Evolutionary conservation across 2,329 filamentous ascomycete species (phyloP).

Genomic region (Keithomyces neogunnii): DNA sequence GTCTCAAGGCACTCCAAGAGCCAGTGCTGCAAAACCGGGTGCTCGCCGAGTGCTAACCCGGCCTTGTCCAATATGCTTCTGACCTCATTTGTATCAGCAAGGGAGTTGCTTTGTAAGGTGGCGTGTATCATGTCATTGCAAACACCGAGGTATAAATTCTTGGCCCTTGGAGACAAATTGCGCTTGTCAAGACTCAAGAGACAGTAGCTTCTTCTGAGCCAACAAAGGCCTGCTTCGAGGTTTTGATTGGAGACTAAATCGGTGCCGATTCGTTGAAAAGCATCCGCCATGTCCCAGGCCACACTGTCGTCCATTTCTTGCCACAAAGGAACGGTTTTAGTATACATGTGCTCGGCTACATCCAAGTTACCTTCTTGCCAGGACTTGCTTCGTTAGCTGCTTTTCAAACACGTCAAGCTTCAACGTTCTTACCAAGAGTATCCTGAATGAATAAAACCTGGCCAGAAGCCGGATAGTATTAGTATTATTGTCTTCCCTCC

Average conservation of each 20-base stretch:
- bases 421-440: slow-evolving; percentile 48
- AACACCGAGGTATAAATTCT: slow-evolving; percentile 58
- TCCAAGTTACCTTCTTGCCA: slow-evolving; percentile 68
- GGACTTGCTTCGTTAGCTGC: slow-evolving; percentile 39
- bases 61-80: slow-evolving; percentile 50
- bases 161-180: slow-evolving; percentile 46
- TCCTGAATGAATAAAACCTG: slow-evolving; percentile 59
- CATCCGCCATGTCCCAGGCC: slow-evolving; percentile 55
- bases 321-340: slow-evolving; percentile 40
- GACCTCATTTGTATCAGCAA: slow-evolving; percentile 41
- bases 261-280: slow-evolving; percentile 65
- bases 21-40: slow-evolving; percentile 57
- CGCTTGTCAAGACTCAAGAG: slow-evolving; percentile 47
- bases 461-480: slow-evolving; percentile 30
- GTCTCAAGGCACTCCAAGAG: slow-evolving; percentile 45
- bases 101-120: slow-evolving; percentile 37
- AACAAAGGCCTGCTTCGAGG: slow-evolving; percentile 51
- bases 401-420: neutral
- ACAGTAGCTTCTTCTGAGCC: slow-evolving; percentile 63
- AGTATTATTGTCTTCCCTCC: slow-evolving; percentile 2
- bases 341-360: slow-evolving; percentile 70
- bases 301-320: slow-evolving; percentile 35
- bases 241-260: slow-evolving; percentile 44
- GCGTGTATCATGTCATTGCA: slow-evolving; percentile 54
- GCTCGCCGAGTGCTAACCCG: slow-evolving; percentile 53